Percentiles rank a stretch among this genome's conserved stretches.
These are phyloP conservation scores for Trichophyton rubrum DNA, from an alignment of 2,329 filamentous ascomycete genomes.

Conservation along the genomic window DNA sequence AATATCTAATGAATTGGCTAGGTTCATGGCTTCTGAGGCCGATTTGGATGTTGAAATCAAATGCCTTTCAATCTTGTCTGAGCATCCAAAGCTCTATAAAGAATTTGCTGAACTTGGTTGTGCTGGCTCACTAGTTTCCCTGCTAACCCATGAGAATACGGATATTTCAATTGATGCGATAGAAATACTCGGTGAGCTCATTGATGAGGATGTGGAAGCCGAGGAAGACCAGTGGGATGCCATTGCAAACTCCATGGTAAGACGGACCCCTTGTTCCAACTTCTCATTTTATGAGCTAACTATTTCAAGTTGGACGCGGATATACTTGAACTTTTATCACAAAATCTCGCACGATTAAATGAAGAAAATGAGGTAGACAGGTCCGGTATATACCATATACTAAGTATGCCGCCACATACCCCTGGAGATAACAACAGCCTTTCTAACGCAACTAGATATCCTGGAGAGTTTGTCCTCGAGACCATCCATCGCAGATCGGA, in stretches of 20 bases:
- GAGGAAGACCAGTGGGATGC: slow-evolving; percentile 68
- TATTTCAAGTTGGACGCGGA: slow-evolving; percentile 29
- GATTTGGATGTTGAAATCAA: slow-evolving; percentile 85
- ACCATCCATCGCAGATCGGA: slow-evolving; percentile 52
- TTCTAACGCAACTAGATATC: slow-evolving; percentile 37
- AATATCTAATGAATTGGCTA: slow-evolving; percentile 18
- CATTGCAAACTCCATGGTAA: slow-evolving; percentile 52
- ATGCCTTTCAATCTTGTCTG: slow-evolving; percentile 68
- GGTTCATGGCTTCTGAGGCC: slow-evolving; percentile 70
- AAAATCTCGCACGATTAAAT: slow-evolving; percentile 62
- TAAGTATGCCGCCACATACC: slow-evolving; percentile 36
- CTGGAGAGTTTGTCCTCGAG: slow-evolving; percentile 77
- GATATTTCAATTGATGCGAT: slow-evolving; percentile 89
- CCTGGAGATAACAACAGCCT: background rate
- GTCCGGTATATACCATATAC: slow-evolving; percentile 72
- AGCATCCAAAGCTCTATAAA: slow-evolving; percentile 70
- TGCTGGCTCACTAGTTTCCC: slow-evolving; percentile 58
- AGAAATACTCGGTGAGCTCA: slow-evolving; percentile 80
- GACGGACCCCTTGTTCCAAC: slow-evolving; percentile 2
- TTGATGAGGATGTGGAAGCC: slow-evolving; percentile 80
- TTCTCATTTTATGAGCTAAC: background rate
- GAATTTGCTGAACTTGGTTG: slow-evolving; percentile 69
- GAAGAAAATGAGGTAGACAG: slow-evolving; percentile 62
- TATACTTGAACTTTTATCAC: slow-evolving; percentile 29
- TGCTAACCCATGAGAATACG: slow-evolving; percentile 90